Percentiles rank a stretch among this genome's conserved stretches.
Conservation (phyloP, 2,329 filamentous ascomycete species). For the Orbilia ellipsospora region DNA sequence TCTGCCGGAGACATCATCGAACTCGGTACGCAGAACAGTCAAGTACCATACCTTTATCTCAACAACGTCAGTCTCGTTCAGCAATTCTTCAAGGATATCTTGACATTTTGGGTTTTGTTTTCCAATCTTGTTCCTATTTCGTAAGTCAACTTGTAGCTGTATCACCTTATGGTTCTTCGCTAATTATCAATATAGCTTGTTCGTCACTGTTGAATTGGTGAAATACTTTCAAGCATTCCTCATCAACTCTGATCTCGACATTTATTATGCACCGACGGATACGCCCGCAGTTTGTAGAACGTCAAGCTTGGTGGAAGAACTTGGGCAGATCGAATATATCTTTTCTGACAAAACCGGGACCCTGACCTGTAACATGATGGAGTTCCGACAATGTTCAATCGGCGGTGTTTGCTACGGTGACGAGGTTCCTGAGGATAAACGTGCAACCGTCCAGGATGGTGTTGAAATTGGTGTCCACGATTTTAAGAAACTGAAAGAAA, state of each 20-base stretch:
- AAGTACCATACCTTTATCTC: slow-evolving; percentile 79
- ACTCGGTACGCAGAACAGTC: slow-evolving; percentile 67
- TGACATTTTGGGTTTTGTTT: slow-evolving; percentile 98
- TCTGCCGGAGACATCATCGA: slow-evolving; percentile 88
- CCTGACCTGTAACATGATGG: slow-evolving; percentile 98
- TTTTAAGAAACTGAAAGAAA: slow-evolving; percentile 79
- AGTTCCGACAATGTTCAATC: slow-evolving; percentile 95
- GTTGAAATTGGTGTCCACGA: slow-evolving; percentile 83
- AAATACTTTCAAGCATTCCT: slow-evolving; percentile 98
- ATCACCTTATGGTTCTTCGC: neutral
- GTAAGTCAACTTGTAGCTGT: slow-evolving; percentile 34
- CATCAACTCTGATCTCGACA: slow-evolving; percentile 97
- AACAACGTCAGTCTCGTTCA: slow-evolving; percentile 73
- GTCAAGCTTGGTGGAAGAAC: slow-evolving; percentile 93
- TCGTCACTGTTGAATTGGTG: slow-evolving; percentile 96
- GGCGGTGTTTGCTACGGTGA: slow-evolving; percentile 93
- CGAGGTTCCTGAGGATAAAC: slow-evolving; percentile 88
- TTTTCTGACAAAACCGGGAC: slow-evolving; percentile 99
- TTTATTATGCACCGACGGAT: slow-evolving; percentile 95
- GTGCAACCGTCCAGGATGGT: slow-evolving; percentile 81
- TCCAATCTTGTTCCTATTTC: slow-evolving; percentile 97
- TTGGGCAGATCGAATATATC: slow-evolving; percentile 98
- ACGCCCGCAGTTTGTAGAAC: slow-evolving; percentile 96
- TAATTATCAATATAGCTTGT: slow-evolving; percentile 67
- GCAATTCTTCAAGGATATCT: slow-evolving; percentile 91